Conservation (phyloP, 2,329 filamentous ascomycete species). For the Diaporthe eres region DNA sequence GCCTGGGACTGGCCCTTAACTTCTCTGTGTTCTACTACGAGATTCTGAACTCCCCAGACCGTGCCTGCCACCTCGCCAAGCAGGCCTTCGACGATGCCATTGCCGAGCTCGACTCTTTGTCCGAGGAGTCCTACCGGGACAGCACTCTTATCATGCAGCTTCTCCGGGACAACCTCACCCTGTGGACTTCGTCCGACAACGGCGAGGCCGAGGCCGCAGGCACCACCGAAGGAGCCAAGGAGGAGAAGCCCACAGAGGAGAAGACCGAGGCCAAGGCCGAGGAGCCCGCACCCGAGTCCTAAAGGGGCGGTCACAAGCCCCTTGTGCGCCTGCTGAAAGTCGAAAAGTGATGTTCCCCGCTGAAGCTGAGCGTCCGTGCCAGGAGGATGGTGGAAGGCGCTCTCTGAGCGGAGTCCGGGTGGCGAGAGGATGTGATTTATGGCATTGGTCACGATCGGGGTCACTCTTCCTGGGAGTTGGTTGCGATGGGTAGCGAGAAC, state of each 20-base stretch:
- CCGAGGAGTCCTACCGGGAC: conserved; percentile 98
- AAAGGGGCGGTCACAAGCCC: conserved; percentile 52
- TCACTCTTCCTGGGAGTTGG: conserved; percentile 54
- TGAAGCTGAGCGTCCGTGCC: conserved; percentile 36
- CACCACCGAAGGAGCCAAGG: conserved; percentile 67
- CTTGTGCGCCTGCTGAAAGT: conserved; percentile 38
- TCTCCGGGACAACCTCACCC: conserved; percentile 96
- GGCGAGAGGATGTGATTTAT: conserved; percentile 44
- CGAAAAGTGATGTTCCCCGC: conserved; percentile 39
- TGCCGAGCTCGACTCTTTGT: conserved; percentile 97
- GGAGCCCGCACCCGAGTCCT: conserved; percentile 65
- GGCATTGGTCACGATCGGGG: conserved; percentile 50
- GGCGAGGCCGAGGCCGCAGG: conserved; percentile 80
- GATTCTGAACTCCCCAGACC: conserved; percentile 98
- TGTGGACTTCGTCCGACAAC: conserved; percentile 96
- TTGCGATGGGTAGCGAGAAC: conserved; percentile 55
- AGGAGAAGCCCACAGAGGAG: conserved; percentile 72
- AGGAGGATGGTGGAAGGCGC: conserved; percentile 41
- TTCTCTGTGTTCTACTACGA: conserved; percentile 99
- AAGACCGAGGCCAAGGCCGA: conserved; percentile 63
- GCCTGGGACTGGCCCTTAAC: conserved; percentile 96
- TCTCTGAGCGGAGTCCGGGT: conserved; percentile 28
- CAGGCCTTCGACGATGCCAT: conserved; percentile 99
- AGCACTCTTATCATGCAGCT: conserved; percentile 99
- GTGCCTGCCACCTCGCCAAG: conserved; percentile 98